Evolutionary conservation across 306 rosid species (phyloP), one percentile per base, ranked within the genome.

Genomic region (Herpetospermum pedunculosum): DNA sequence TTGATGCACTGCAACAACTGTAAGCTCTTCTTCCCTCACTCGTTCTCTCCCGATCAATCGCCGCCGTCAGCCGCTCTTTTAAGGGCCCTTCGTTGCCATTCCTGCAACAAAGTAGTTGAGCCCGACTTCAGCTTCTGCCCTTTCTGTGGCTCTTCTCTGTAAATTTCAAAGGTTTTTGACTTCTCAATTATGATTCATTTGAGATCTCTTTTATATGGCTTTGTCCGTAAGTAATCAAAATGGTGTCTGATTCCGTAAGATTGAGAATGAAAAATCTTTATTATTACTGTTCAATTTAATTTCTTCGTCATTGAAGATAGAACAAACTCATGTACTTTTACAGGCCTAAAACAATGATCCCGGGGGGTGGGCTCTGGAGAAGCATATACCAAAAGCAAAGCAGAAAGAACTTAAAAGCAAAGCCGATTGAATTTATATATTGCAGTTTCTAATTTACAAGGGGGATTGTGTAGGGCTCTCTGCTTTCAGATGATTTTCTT

Each of bases 61-160:
- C 81, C 70, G 14, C 80, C 54, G n/a, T 9, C 81, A 3, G 30
- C 75, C 46, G 55, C 46, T 19, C 59, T 71, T 11, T 2, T 67
- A n/a, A 79, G 70, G 28, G 47, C 72, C 14, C 80, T 74, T 72
- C 89, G 83, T 5, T 92, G 97, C 79, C 90, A 85, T 11, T 85
- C 63, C 67, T 92, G 98, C 43, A 79, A 86, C 19, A 85, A 84
- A 48, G 30, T 38, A 1, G 90, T 92, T 64, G 90, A 84, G 68
- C 50, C 89, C 5, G 83, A 86, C 41, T 92, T 90, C 79, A 77
- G 80, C 40, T 90, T 87, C 85, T 92, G 98, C 79, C 93, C 98
- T 6, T 90, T 73, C 73, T 92, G 98, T 32, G 98, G 98, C 13
- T 77, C 90, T 0, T 77, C 89, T 30, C 74, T 84, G 73, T 92